Conservation (phyloP, 139 green algal genomes). For the Gonium pectorale region DNA sequence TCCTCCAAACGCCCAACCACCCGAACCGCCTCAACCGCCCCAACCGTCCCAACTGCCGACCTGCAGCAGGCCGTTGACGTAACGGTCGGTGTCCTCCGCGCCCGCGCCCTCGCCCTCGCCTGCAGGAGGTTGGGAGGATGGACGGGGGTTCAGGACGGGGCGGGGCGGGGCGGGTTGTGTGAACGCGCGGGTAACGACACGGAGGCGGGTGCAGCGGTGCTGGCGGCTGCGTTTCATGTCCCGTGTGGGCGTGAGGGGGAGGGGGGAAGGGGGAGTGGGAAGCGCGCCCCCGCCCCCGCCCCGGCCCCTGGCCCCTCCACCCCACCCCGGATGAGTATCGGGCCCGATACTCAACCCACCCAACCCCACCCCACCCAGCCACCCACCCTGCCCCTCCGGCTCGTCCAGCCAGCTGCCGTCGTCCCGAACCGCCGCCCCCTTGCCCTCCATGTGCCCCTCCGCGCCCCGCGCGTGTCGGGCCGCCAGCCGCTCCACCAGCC, state of each 20-base stretch:
- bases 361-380: background rate
- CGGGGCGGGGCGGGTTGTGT: background rate
- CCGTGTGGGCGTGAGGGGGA: background rate
- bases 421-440: background rate
- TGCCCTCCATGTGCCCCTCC: background rate
- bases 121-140: too few relatives aligned
- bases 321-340: background rate
- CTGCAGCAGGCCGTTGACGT: constrained; percentile 15
- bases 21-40: background rate
- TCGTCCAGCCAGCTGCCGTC: constrained; percentile 34
- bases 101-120: background rate
- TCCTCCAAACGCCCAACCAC: background rate
- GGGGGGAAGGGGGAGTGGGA: background rate
- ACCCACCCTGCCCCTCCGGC: background rate
- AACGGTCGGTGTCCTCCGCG: background rate
- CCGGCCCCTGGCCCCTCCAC: background rate
- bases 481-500: constrained; percentile 7
- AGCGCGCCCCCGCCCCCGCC: too few relatives aligned
- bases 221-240: background rate
- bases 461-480: constrained; percentile 2
- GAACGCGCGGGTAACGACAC: background rate
- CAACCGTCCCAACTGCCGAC: background rate
- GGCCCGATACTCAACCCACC: background rate
- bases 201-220: background rate
- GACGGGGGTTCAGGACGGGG: background rate